Evolutionary conservation across 805 yeast genomes (phyloP), one percentile per base, ranked within the genome.

Genomic region (Wickerhamiella brachini): DNA sequence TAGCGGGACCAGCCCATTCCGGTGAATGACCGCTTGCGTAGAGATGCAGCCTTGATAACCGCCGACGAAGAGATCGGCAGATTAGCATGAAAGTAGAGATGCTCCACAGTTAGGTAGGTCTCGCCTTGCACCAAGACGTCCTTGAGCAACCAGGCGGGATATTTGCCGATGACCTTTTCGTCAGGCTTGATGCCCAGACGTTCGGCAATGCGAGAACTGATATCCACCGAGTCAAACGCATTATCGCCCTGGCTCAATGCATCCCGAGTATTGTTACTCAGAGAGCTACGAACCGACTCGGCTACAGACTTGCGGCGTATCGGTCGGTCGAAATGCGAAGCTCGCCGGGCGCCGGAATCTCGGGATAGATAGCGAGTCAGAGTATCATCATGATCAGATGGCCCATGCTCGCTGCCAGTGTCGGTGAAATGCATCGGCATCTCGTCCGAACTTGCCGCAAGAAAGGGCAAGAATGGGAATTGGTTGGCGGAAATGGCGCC

Each of bases 121-220:
- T 84, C 89, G 2, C 97, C 97, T 65, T 87, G 96, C 23, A 88
- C 68, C 24, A 90, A 68, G 0, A 89, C 93, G 59, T 85, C 95
- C 53, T 80, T 77, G 52, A 87, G 70, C 38, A 89, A 69, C 95
- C 95, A 89, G 29, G 88, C 79, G 2, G 82, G 74, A 59, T 73
- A 83, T 54, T 80, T 57, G 22, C 55, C 59, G 8, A 56, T 37
- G 41, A 57, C 41, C n/a, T 44, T 45, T 51, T 54, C 64, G 47
- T 52, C 58, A 2, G 3, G 29, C 13, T 13, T 31, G 29, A 44
- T 31, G 15, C 51, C 48, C 29, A 49, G 48, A 13, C 45, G 23
- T 5, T 31, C 31, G 26, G 24, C n/a, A 18, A 31, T 34, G 42
- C n/a, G 13, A 10, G 3, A 12, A 18, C 42, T 31, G 42, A 18